Base-by-base conservation (phyloP, 1,284 basidiomycete genomes). In the Cystobasidium slooffiae region DNA sequence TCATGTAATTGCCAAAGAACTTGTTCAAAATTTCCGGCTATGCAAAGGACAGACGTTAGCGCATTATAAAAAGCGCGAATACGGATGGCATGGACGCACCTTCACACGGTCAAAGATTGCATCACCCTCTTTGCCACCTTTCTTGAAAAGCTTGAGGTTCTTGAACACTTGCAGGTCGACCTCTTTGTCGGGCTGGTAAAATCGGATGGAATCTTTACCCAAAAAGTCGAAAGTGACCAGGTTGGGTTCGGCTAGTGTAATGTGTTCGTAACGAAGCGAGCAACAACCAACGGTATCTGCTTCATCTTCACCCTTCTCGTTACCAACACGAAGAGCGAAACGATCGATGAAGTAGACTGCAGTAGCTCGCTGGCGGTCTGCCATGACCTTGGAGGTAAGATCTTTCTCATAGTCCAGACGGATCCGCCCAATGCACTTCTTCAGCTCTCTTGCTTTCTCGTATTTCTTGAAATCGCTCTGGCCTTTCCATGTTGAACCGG, bases 241-340 rank as follows among this genome's bases (percentile, higher is more conserved):
- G 84, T 91, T 89, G 9, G 94, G 93, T 12, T 89, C 89, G 79
- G 91, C 88, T 67, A 97, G 85, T 3, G 94, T 97, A 80, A 98
- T 89, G 82, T 98, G 94, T 82, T 97, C 93, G 82, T 90, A 94
- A 31, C 94, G 92, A 65, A 98, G 84, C 16, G 94, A 97, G 83
- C 94, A 98, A 84, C 95, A 97, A 82, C 94, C 94, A 73, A 97
- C 93, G 0, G 94, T 98, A 82, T 98, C 94, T 0, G 94, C 94
- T 83, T 97, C 94, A 78, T 98, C 94, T 80, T 97, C 95, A 59
- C 94, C 94, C 84, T 98, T 98, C 84, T 98, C 95, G 83, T 97
- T 97, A 80, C 94, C 94, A 61, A 94, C 94, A 86, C 94, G 92
- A 81, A 98, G 90, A 31, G 94, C 95, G 39, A 97, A 87, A 79